Conservation (phyloP, 345 rosid genomes). For the Brassica rapa region DNA sequence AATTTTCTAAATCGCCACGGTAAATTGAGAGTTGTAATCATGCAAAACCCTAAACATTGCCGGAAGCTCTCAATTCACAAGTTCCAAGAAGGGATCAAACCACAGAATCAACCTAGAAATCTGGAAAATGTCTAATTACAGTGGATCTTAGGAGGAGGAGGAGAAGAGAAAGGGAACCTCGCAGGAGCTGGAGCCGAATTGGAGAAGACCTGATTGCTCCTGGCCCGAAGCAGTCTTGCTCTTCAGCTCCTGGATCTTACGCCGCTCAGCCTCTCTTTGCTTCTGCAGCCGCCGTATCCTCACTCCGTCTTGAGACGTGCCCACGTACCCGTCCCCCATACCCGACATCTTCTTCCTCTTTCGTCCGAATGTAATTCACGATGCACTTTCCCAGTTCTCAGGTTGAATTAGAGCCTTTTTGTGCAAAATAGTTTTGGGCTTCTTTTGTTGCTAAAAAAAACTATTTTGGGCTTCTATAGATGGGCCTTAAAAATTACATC, state of each 20-base stretch:
- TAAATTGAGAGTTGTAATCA: not conserved
- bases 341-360: conserved; percentile 75
- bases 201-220: conserved; percentile 96
- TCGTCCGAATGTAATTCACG: not conserved
- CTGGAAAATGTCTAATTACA: not conserved
- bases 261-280: conserved; percentile 98
- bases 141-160: not conserved
- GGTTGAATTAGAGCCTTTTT: not conserved
- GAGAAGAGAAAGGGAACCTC: conserved; percentile 52
- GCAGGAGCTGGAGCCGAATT: conserved; percentile 90
- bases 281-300: conserved; percentile 97
- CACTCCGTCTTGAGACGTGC: conserved; percentile 97
- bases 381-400: not conserved
- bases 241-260: conserved; percentile 93
- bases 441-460: too few relatives aligned
- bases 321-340: conserved; percentile 99
- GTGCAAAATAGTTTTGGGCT: not conserved
- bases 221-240: conserved; percentile 76
- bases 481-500: too few relatives aligned
- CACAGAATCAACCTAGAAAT: conserved; percentile 9
- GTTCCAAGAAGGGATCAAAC: not conserved
- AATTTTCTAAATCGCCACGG: not conserved
- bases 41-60: not conserved
- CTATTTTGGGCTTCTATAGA: too few relatives aligned
- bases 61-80: not conserved